phyloP scores from a whole-genome alignment of 2,329 filamentous ascomycete species.

The Raffaelea albimanens region DNA sequence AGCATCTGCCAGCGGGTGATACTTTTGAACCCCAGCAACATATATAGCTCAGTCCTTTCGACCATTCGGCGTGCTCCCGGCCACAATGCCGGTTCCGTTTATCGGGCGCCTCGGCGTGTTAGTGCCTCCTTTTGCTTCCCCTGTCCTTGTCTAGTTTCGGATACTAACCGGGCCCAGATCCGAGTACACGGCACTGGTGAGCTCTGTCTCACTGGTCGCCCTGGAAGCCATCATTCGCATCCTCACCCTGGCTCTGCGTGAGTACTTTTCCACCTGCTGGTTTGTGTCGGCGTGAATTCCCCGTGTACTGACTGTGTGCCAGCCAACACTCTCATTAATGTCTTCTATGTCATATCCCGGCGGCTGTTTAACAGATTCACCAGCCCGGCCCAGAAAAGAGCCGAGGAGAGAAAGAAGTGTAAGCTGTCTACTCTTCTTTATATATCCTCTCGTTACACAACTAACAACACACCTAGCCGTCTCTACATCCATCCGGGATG shows the following conservation, averaged over 20 bases:
- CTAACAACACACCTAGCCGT: slow-evolving; percentile 36
- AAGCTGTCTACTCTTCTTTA: slow-evolving; percentile 19
- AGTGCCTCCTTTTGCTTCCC: slow-evolving; percentile 17
- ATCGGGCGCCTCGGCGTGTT: slow-evolving; percentile 43
- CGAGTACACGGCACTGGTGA: slow-evolving; percentile 81
- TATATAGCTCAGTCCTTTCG: no score
- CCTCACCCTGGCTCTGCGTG: slow-evolving; percentile 79
- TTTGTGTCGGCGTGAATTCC: background rate
- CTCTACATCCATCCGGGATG: slow-evolving; percentile 70
- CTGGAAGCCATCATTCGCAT: slow-evolving; percentile 77
- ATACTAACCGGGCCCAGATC: slow-evolving; percentile 35
- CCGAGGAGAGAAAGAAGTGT: slow-evolving; percentile 58
- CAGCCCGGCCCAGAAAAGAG: slow-evolving; percentile 57
- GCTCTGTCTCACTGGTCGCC: slow-evolving; percentile 72
- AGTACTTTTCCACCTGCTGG: background rate
- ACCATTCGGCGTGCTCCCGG: background rate
- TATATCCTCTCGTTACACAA: slow-evolving; percentile 40
- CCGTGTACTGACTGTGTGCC: slow-evolving; percentile 10
- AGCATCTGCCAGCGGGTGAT: no score
- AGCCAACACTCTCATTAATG: slow-evolving; percentile 70
- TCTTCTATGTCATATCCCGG: slow-evolving; percentile 77
- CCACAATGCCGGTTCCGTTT: slow-evolving; percentile 42
- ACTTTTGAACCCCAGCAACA: background rate
- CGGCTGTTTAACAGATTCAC: slow-evolving; percentile 72
- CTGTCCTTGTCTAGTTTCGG: background rate